A percentile compares a stretch with the other conserved stretches of the same genome.
Conservation (phyloP, 2,329 filamentous ascomycete species). For the Truncatella angustata region DNA sequence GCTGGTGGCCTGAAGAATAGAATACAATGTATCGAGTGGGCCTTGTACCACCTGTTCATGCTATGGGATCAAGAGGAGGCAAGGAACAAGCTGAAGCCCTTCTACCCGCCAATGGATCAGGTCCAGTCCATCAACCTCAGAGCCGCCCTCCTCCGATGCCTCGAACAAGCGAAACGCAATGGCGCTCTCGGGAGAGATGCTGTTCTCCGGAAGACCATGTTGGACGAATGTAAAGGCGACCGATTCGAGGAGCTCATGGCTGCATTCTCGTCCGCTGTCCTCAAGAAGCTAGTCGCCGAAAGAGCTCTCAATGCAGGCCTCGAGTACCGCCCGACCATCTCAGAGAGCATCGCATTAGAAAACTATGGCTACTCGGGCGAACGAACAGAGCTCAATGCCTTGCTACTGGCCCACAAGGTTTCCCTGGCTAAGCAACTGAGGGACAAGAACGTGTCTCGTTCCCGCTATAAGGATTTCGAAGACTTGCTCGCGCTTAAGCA, state of each 20-base stretch:
- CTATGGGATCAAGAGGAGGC: constrained; percentile 80
- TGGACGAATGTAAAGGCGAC: constrained; percentile 94
- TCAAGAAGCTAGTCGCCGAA: constrained; percentile 64
- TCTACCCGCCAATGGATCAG: constrained; percentile 88
- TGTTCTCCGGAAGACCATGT: constrained; percentile 86
- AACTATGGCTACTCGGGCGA: constrained; percentile 55
- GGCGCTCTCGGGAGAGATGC: constrained; percentile 77
- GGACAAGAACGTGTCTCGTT: constrained; percentile 57
- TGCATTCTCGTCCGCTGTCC: constrained; percentile 77
- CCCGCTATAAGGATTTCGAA: constrained; percentile 62
- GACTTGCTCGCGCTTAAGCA: constrained; percentile 64
- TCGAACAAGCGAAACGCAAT: constrained; percentile 86
- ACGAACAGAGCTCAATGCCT: constrained; percentile 55
- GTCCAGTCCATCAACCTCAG: constrained; percentile 89
- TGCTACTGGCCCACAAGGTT: constrained; percentile 71
- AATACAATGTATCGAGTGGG: constrained; percentile 83
- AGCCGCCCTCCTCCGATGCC: constrained; percentile 73
- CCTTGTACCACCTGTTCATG: constrained; percentile 80
- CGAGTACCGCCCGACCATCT: constrained; percentile 43
- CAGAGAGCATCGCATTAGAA: constrained; percentile 56
- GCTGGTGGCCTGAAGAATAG: constrained; percentile 77
- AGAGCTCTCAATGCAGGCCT: constrained; percentile 33
- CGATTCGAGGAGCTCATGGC: constrained; percentile 84
- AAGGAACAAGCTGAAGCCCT: constrained; percentile 77
- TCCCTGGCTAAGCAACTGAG: constrained; percentile 60